Percentiles rank a stretch among this genome's conserved stretches.
These are phyloP conservation scores for Mesembryanthemum crystallinum DNA, from an alignment of 148 eudicot genomes.

Conservation along the genomic window DNA sequence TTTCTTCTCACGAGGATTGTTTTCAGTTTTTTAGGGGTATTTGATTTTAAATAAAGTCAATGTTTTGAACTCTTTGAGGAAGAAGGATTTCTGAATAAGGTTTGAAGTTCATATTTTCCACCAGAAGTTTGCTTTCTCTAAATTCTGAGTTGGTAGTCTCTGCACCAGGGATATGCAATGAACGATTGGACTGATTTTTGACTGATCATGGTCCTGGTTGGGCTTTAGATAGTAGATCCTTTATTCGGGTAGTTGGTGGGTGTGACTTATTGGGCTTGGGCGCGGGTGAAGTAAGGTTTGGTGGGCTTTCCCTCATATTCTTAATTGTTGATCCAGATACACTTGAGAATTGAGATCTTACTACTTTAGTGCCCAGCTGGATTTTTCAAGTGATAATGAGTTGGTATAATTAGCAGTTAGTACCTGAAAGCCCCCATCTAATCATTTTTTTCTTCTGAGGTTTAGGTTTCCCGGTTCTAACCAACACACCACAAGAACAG, in stretches of 20 bases:
- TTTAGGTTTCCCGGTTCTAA: constrained; percentile 38
- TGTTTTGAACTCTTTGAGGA: neutral
- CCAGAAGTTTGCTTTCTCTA: neutral
- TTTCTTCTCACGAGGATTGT: no score
- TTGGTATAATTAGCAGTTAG: constrained; percentile 24
- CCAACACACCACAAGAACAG: constrained; percentile 43
- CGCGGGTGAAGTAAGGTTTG: neutral
- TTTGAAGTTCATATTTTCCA: neutral
- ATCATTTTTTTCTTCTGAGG: constrained; percentile 8
- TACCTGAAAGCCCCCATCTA: constrained; percentile 4
- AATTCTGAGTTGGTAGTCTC: no score
- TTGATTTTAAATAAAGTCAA: neutral
- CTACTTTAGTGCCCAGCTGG: neutral
- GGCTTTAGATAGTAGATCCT: neutral
- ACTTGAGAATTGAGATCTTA: neutral
- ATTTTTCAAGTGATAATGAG: neutral
- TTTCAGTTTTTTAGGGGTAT: neutral
- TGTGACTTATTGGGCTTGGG: neutral
- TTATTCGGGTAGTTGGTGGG: neutral
- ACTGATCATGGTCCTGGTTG: neutral
- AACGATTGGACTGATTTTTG: neutral
- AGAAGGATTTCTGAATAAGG: neutral
- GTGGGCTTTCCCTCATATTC: constrained; percentile 4
- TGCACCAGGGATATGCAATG: no score
- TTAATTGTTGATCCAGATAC: neutral